Evolutionary conservation across 371 early-diverging fungal species (phyloP).

Genomic region (Circinella minor): DNA sequence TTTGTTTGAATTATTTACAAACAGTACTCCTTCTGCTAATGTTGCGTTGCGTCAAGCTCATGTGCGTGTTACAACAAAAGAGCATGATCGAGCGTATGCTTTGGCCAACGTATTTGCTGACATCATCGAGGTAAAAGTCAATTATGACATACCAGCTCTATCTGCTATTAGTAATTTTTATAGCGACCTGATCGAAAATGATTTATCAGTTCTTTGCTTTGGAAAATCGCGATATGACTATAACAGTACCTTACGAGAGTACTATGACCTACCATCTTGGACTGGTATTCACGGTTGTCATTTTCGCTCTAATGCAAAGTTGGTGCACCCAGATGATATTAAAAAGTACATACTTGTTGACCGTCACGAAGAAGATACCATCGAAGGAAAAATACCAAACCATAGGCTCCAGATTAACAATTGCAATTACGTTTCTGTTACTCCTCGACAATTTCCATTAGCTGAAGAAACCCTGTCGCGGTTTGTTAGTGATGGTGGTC

Average conservation of each 20-base stretch:
- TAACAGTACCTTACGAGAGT: not conserved
- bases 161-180: not conserved
- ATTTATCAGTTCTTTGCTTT: not conserved
- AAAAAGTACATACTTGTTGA: not conserved
- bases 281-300: not conserved
- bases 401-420: too few relatives aligned
- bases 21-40: not conserved
- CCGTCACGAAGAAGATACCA: not conserved
- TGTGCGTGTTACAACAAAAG: not conserved
- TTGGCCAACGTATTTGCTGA: conserved; percentile 2
- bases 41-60: not conserved
- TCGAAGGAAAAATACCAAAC: too few relatives aligned
- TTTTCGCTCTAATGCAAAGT: not conserved
- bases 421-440: not conserved
- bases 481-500: not conserved
- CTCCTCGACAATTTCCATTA: not conserved
- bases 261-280: not conserved
- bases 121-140: not conserved
- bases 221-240: not conserved
- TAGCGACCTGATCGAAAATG: not conserved
- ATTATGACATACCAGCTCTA: not conserved
- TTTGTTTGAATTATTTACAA: not conserved
- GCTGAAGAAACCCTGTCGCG: not conserved
- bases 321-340: not conserved
- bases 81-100: conserved; percentile 1